Base-by-base conservation (phyloP, 1,284 basidiomycete species). In the Ceratorhiza oryzae-sativae region DNA sequence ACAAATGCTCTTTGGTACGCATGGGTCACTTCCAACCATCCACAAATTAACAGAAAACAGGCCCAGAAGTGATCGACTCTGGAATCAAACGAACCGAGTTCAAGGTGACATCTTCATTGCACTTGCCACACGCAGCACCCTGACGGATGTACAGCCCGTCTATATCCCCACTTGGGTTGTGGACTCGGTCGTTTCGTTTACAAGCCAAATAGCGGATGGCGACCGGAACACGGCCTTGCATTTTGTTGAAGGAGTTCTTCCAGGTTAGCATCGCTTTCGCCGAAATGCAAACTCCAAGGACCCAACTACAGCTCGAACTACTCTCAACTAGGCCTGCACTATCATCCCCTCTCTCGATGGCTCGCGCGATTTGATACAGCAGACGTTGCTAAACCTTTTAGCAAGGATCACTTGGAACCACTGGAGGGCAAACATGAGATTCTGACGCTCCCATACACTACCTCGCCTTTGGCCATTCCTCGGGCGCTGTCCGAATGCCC, bases 131-230 rank as follows among this genome's bases (percentile, higher is more conserved):
- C 3, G 77, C 73, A 59, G 81, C 81, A 34, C 18, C n/a, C 56
- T 41, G 32, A 59, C 75, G 12, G 79, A 77, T 48, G 74, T 81
- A 27, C 78, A 80, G 65, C 83, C 88, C 8, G 78, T 87, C 2
- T 90, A 89, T 76, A 84, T 87, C 63, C 88, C 88, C 0, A 83
- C 82, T 6, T 90, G 88, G 88, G 79, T 87, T 36, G 79, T 88
- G 39, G 86, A 87, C 23, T 55, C 48, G 18, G 41, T 55, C 2
- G 27, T 25, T 20, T 42, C 63, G 8, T 68, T 68, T 42, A 68
- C 63, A 18, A 68, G 63, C 23, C 34, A n/a, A 2, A 13, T 56
- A 15, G 51, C n/a, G 15, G 63, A 30, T 42, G 34, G 32, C 18
- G 63, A 68, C 2, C 51, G 56, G 20, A 8, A 34, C 1, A 56